phyloP scores from a whole-genome alignment of 352 stramenopile species.

The Pythium grandisporangium region DNA sequence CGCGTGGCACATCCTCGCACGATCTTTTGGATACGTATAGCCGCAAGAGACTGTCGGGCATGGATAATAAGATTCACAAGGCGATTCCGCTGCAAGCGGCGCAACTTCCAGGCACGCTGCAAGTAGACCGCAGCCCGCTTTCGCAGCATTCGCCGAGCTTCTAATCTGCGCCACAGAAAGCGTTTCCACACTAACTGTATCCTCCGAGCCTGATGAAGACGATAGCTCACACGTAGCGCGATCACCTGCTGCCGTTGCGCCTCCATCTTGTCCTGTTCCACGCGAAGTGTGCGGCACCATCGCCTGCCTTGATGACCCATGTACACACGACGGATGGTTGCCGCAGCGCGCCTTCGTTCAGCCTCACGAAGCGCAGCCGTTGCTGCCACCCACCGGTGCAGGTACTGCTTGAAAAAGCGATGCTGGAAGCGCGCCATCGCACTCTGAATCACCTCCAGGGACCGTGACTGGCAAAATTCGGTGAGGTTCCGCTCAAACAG shows the following conservation, averaged over 20 bases:
- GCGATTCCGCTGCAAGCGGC: slow-evolving; percentile 23
- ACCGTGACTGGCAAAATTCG: slow-evolving; percentile 25
- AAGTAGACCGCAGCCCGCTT: slow-evolving; percentile 19
- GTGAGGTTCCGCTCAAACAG: slow-evolving; percentile 52
- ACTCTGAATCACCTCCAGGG: slow-evolving; percentile 26
- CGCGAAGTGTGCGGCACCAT: slow-evolving; percentile 14
- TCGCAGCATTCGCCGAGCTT: slow-evolving; percentile 11
- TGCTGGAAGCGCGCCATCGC: slow-evolving; percentile 38
- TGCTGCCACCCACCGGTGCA: slow-evolving; percentile 16
- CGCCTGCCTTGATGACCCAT: slow-evolving; percentile 23
- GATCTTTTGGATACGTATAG: slow-evolving; percentile 30
- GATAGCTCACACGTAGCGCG: slow-evolving; percentile 28
- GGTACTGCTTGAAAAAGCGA: slow-evolving; percentile 43
- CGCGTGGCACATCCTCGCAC: slow-evolving; percentile 24
- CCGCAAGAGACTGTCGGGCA: slow-evolving; percentile 17
- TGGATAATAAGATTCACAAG: slow-evolving; percentile 28
- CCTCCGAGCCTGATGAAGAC: slow-evolving; percentile 27
- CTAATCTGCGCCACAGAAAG: slow-evolving; percentile 11
- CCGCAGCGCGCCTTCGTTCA: slow-evolving; percentile 20
- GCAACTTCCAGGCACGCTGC: slow-evolving; percentile 24
- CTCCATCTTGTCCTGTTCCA: slow-evolving; percentile 13
- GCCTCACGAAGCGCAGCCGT: slow-evolving; percentile 14
- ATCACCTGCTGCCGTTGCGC: slow-evolving; percentile 23
- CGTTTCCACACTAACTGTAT: slow-evolving; percentile 42
- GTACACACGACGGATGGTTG: slow-evolving; percentile 27